phyloP scores from a whole-genome alignment of 23 red algal species.

The Chondrus crispus region DNA sequence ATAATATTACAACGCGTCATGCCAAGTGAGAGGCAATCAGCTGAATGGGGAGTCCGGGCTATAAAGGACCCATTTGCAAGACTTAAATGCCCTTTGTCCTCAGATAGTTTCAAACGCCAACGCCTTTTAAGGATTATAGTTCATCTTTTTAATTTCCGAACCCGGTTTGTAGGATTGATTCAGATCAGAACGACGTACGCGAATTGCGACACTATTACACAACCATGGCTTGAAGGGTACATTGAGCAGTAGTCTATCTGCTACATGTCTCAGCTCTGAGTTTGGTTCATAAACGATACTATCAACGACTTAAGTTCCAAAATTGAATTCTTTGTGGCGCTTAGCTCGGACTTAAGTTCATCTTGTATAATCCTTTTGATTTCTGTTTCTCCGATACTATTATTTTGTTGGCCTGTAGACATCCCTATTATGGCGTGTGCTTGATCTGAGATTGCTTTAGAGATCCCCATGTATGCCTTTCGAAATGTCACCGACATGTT shows the following conservation, averaged over 20 bases:
- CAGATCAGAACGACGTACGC: background rate
- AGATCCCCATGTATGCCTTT: background rate
- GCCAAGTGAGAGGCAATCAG: background rate
- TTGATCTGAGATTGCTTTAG: too few species aligned
- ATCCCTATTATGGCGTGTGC: too few species aligned
- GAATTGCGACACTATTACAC: background rate
- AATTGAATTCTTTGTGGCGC: too few species aligned
- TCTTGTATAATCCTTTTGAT: too few species aligned
- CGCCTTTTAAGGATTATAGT: background rate
- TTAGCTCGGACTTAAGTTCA: too few species aligned
- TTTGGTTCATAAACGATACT: too few species aligned
- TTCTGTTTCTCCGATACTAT: too few species aligned
- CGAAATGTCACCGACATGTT: background rate
- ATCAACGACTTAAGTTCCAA: too few species aligned
- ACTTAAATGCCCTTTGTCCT: background rate
- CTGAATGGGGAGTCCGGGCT: background rate
- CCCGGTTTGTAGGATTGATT: background rate
- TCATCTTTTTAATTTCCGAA: background rate
- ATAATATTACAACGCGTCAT: background rate
- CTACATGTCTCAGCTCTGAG: too few species aligned
- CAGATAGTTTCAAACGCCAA: background rate
- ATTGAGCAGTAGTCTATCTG: background rate
- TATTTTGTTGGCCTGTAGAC: too few species aligned
- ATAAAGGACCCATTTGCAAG: background rate
- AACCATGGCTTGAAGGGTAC: background rate